Percentiles rank a stretch among this genome's conserved stretches.
phyloP scores from a whole-genome alignment of 768 basidiomycete genomes.

The Harrya chromipes region DNA sequence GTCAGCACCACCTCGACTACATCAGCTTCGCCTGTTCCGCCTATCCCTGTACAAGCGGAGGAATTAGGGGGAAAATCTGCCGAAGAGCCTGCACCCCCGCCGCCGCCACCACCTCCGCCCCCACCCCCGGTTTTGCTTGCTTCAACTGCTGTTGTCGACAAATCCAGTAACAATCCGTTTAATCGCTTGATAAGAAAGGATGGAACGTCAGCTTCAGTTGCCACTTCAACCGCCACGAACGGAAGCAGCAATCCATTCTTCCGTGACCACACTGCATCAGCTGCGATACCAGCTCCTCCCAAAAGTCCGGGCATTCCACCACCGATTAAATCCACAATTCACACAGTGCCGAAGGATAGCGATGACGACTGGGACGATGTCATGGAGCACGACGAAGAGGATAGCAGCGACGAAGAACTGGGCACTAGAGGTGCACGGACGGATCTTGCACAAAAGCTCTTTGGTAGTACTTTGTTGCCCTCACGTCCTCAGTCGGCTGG shows the following conservation, averaged over 20 bases:
- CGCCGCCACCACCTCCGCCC: constrained; percentile 28
- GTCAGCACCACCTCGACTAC: constrained; percentile 24
- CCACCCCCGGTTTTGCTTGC: constrained; percentile 27
- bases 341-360: constrained; percentile 54
- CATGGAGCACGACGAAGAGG: constrained; percentile 65
- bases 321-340: constrained; percentile 52
- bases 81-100: constrained; percentile 28
- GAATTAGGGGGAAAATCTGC: not conserved
- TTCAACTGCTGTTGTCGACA: constrained; percentile 36
- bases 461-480: constrained; percentile 61
- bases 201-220: constrained; percentile 28
- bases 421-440: constrained; percentile 59
- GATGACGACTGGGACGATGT: constrained; percentile 89
- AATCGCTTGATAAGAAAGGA: constrained; percentile 59
- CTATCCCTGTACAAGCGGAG: constrained; percentile 29
- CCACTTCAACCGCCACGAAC: constrained; percentile 28
- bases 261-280: constrained; percentile 43
- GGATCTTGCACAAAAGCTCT: constrained; percentile 76
- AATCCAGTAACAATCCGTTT: constrained; percentile 77
- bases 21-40: constrained; percentile 34
- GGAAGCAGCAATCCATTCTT: constrained; percentile 78
- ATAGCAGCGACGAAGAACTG: constrained; percentile 79
- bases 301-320: constrained; percentile 38
- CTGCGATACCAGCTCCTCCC: constrained; percentile 37
- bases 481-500: constrained; percentile 57